Percentiles rank a stretch among this genome's conserved stretches.
Conservation (phyloP, 2,329 filamentous ascomycete species). For the Colletotrichum musicola region DNA sequence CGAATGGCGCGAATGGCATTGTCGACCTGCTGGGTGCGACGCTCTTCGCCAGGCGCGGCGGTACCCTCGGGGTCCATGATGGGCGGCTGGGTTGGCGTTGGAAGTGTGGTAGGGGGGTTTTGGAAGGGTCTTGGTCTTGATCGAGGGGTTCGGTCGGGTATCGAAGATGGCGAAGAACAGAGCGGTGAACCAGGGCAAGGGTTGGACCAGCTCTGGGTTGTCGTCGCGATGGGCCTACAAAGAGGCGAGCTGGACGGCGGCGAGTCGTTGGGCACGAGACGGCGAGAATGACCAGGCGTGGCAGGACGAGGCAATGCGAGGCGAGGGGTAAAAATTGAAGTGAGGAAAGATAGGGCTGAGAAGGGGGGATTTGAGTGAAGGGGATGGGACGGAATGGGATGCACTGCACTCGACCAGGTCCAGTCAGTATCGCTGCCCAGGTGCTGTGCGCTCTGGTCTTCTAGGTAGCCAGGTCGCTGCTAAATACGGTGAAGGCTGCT, state of each 20-base stretch:
- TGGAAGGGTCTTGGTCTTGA: slow-evolving; percentile 4
- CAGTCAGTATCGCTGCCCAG: not conserved
- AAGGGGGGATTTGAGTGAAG: slow-evolving; percentile 40
- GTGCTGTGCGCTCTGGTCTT: slow-evolving; percentile 17
- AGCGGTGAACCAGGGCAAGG: slow-evolving; percentile 35
- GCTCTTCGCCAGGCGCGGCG: slow-evolving; percentile 54
- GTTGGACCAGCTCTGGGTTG: slow-evolving; percentile 34
- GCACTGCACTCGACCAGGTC: slow-evolving; percentile 27
- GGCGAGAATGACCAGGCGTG: slow-evolving; percentile 18
- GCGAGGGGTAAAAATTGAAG: slow-evolving; percentile 40
- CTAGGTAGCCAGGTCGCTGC: slow-evolving; percentile 2
- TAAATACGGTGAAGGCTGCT: not conserved
- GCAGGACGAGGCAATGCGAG: slow-evolving; percentile 28
- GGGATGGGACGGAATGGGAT: slow-evolving; percentile 38
- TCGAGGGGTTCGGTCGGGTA: slow-evolving; percentile 29
- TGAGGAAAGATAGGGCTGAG: slow-evolving; percentile 46
- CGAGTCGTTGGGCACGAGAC: slow-evolving; percentile 39
- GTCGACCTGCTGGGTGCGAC: slow-evolving; percentile 77
- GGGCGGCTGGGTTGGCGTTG: slow-evolving; percentile 10
- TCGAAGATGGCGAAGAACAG: slow-evolving; percentile 33
- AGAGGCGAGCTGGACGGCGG: slow-evolving; percentile 31
- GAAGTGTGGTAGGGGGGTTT: not conserved
- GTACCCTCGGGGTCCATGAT: slow-evolving; percentile 64
- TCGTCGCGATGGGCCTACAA: slow-evolving; percentile 35
- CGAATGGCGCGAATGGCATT: slow-evolving; percentile 92